Conservation (phyloP, 768 basidiomycete species). For the Hebeloma cylindrosporum region DNA sequence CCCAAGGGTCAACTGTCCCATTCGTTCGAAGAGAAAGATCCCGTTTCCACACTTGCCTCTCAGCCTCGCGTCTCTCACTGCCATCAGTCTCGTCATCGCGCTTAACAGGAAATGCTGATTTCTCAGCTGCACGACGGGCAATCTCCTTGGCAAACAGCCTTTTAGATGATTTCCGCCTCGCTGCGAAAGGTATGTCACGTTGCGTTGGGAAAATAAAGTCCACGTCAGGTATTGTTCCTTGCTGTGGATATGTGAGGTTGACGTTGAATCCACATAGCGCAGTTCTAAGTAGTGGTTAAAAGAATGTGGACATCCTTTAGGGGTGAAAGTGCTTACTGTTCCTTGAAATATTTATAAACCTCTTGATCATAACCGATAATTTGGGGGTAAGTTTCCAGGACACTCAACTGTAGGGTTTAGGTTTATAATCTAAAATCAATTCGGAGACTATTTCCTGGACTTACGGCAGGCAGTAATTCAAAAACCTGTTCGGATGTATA, state of each 20-base stretch:
- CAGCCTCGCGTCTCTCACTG: constrained; percentile 23
- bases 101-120: constrained; percentile 17
- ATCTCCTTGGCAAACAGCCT: constrained; percentile 22
- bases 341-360: constrained; percentile 65
- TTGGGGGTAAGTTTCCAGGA: constrained; percentile 74
- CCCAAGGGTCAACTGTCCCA: constrained; percentile 58
- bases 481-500: constrained; percentile 53
- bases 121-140: constrained; percentile 18
- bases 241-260: constrained; percentile 69
- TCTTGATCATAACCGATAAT: constrained; percentile 69
- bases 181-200: constrained; percentile 33
- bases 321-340: constrained; percentile 50
- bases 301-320: not conserved
- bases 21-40: constrained; percentile 48
- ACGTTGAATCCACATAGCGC: constrained; percentile 66
- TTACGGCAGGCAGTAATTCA: constrained; percentile 55
- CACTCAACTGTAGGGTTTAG: constrained; percentile 39
- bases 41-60: constrained; percentile 41
- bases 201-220: constrained; percentile 33
- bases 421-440: not conserved
- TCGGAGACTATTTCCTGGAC: constrained; percentile 14
- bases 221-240: constrained; percentile 47
- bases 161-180: constrained; percentile 26
- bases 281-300: constrained; percentile 35
- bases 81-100: no score